These are phyloP conservation scores for Penicillium paradoxum DNA, from an alignment of 495 filamentous ascomycete genomes.

Conservation along the genomic window DNA sequence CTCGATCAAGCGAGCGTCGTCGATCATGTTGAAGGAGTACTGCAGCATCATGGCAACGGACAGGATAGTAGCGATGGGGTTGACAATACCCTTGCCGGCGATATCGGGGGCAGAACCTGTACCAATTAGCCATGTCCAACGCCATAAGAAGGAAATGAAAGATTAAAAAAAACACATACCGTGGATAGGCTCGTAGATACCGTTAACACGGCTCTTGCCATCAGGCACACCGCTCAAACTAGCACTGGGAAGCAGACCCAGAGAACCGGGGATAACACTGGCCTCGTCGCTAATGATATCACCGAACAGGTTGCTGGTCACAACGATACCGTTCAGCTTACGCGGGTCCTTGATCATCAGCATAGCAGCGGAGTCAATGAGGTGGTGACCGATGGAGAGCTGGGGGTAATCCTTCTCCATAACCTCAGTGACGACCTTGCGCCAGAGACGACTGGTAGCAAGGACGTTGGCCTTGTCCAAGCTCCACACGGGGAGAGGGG, in stretches of 20 bases:
- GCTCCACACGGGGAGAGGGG: slow-evolving; percentile 78
- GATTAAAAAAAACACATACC: slow-evolving; percentile 48
- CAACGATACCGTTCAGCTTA: slow-evolving; percentile 84
- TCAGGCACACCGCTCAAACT: slow-evolving; percentile 85
- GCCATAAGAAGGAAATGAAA: slow-evolving; percentile 1
- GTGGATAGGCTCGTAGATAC: slow-evolving; percentile 98
- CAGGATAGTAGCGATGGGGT: slow-evolving; percentile 55
- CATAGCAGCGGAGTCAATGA: slow-evolving; percentile 97
- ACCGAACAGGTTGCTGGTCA: slow-evolving; percentile 93
- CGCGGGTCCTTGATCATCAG: slow-evolving; percentile 94
- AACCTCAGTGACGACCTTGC: slow-evolving; percentile 74
- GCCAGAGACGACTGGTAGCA: slow-evolving; percentile 84
- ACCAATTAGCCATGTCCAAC: slow-evolving; percentile 7
- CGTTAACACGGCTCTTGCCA: slow-evolving; percentile 48
- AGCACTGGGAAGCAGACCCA: slow-evolving; percentile 86
- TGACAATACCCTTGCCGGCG: slow-evolving; percentile 81
- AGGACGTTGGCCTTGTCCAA: slow-evolving; percentile 98
- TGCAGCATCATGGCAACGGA: slow-evolving; percentile 54
- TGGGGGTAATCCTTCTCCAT: slow-evolving; percentile 84
- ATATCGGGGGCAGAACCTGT: slow-evolving; percentile 54
- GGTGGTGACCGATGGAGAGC: slow-evolving; percentile 76
- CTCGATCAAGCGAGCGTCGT: slow-evolving; percentile 49
- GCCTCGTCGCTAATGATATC: slow-evolving; percentile 98
- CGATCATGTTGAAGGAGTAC: slow-evolving; percentile 47
- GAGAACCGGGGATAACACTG: slow-evolving; percentile 86